Conservation (phyloP, 1,139 yeast genomes). For the Diutina pseudorugosa region DNA sequence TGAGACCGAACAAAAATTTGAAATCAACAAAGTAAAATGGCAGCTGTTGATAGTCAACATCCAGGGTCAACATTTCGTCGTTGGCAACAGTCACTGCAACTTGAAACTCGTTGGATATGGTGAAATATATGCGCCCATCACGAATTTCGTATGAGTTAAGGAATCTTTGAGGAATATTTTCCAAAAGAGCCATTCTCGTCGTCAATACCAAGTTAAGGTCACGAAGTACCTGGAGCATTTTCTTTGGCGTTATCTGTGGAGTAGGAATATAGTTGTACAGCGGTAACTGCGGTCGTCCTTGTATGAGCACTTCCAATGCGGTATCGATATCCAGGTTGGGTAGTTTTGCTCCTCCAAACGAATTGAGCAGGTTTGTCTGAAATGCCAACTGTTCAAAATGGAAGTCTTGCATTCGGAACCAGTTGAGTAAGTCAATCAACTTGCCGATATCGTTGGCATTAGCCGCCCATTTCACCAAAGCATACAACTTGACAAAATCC, state of each 20-base stretch:
- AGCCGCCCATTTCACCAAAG: constrained; percentile 77
- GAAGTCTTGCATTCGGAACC: constrained; percentile 70
- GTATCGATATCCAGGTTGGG: constrained; percentile 85
- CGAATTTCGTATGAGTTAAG: constrained; percentile 44
- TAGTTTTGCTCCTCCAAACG: constrained; percentile 71
- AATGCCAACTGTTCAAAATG: constrained; percentile 46
- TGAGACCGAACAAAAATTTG: constrained; percentile 43
- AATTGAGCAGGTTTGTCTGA: constrained; percentile 46
- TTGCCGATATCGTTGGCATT: constrained; percentile 58
- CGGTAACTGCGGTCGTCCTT: constrained; percentile 69
- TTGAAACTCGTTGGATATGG: constrained; percentile 53
- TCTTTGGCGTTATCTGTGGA: constrained; percentile 39
- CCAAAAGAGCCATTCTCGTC: constrained; percentile 60
- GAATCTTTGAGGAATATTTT: constrained; percentile 52
- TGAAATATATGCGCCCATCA: constrained; percentile 68
- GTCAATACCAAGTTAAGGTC: constrained; percentile 67
- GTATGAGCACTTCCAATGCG: constrained; percentile 70
- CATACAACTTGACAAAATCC: constrained; percentile 73
- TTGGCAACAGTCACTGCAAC: constrained; percentile 57
- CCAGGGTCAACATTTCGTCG: constrained; percentile 36
- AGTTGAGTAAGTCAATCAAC: constrained; percentile 74
- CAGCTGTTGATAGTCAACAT: constrained; percentile 27
- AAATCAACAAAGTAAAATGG: constrained; percentile 75
- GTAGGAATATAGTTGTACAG: constrained; percentile 46
- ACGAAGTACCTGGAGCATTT: constrained; percentile 49